Evolutionary conservation across 225 moss, liverwort and hornwort species (phyloP).

Genomic region (Anthoceros angustus): DNA sequence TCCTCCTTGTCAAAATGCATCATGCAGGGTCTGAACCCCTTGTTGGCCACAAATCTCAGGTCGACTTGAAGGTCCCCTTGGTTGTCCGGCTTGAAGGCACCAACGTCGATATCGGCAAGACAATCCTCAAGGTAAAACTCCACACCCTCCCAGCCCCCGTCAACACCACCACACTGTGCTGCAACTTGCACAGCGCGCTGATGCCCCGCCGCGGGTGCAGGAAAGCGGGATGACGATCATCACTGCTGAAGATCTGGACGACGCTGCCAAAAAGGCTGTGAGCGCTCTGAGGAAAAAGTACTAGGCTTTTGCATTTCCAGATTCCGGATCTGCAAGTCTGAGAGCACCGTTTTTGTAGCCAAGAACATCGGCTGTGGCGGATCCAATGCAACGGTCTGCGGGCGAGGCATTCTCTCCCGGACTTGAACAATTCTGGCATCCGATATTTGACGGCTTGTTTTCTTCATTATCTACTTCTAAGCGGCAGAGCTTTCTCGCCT

Average conservation of each 20-base stretch:
- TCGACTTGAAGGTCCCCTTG: conserved; percentile 61
- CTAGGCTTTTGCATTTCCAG: not conserved
- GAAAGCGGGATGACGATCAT: conserved; percentile 97
- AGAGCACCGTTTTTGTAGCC: not conserved
- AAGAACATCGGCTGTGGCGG: not conserved
- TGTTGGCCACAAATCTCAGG: conserved; percentile 20
- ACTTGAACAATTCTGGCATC: no score
- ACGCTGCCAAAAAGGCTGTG: conserved; percentile 92
- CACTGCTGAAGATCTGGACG: conserved; percentile 91
- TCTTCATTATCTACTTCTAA: no score
- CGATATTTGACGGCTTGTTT: no score
- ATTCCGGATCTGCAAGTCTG: not conserved
- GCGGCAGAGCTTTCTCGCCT: no score
- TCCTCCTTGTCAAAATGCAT: not conserved
- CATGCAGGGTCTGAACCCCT: not conserved
- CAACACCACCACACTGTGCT: no score
- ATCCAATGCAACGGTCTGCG: no score
- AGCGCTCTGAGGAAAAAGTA: conserved; percentile 23
- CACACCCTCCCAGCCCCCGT: not conserved
- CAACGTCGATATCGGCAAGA: conserved; percentile 87
- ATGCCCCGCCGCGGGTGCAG: conserved; percentile 17
- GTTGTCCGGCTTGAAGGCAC: conserved; percentile 92
- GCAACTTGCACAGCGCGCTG: not conserved
- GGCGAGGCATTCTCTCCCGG: no score
- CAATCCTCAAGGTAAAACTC: conserved; percentile 53